Conservation (phyloP, 352 stramenopile species). For the Peronospora destructor region DNA sequence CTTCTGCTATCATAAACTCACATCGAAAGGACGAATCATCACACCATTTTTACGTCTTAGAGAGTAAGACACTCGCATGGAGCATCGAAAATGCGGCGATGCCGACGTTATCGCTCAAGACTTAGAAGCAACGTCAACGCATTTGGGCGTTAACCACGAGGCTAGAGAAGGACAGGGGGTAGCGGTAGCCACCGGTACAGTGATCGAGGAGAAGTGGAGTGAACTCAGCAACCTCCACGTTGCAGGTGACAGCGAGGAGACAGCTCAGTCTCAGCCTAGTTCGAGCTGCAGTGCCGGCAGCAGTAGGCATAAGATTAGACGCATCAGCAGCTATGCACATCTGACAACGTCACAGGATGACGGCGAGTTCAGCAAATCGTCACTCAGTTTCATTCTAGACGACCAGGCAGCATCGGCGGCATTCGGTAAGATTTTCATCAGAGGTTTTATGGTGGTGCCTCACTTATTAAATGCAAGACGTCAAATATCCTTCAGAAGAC, state of each 20-base stretch:
- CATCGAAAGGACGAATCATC: background rate
- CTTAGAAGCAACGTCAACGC: slow-evolving; percentile 1
- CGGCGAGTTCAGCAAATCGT: slow-evolving; percentile 43
- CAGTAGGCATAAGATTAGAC: slow-evolving; percentile 25
- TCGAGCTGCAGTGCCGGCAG: slow-evolving; percentile 2
- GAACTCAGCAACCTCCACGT: slow-evolving; percentile 38
- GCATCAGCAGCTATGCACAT: slow-evolving; percentile 14
- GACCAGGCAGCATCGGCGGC: slow-evolving; percentile 28
- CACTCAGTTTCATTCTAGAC: slow-evolving; percentile 69
- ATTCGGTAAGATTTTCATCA: slow-evolving; percentile 9
- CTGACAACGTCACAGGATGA: slow-evolving; percentile 20
- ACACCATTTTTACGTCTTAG: slow-evolving; percentile 14
- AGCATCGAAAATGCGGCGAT: slow-evolving; percentile 5
- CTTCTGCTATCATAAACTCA: slow-evolving; percentile 10
- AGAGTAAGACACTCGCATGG: slow-evolving; percentile 7
- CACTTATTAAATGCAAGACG: background rate
- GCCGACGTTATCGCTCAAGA: background rate
- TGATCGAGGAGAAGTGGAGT: slow-evolving; percentile 34
- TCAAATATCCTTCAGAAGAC: slow-evolving; percentile 5
- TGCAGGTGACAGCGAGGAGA: slow-evolving; percentile 12
- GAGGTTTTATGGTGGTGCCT: background rate
- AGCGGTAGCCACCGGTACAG: background rate
- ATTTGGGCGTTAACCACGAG: slow-evolving; percentile 12
- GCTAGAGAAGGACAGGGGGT: slow-evolving; percentile 1
- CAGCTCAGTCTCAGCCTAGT: slow-evolving; percentile 7